Percentiles rank a stretch among this genome's conserved stretches.
Evolutionary conservation across 78 protist species (phyloP).

Genomic region (Dictyostelium intermedium): DNA sequence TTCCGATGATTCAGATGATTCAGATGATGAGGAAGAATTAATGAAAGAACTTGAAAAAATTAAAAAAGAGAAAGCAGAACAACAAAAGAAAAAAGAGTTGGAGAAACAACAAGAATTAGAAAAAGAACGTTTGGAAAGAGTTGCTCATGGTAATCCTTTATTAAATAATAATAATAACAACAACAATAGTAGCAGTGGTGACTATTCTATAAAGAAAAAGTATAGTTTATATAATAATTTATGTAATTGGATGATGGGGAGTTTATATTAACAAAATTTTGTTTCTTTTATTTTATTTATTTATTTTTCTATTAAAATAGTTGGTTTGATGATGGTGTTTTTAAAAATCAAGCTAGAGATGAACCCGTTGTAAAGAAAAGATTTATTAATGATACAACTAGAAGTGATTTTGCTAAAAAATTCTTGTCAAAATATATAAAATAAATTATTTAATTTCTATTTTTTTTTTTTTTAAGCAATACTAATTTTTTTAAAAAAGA

Average conservation of each 20-base stretch:
- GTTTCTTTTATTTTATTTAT: background rate
- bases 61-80: conserved; percentile 62
- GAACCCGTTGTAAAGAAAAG: conserved; percentile 68
- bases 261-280: too few relatives aligned
- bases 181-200: background rate
- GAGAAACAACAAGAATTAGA: conserved; percentile 15
- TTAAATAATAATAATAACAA: conserved; percentile 25
- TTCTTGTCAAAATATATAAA: conserved; percentile 48
- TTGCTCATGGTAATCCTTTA: conserved; percentile 44
- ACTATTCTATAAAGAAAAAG: conserved; percentile 63
- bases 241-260: too few relatives aligned
- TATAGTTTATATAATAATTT: too few relatives aligned
- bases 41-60: conserved; percentile 65
- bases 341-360: conserved; percentile 74
- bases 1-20: conserved; percentile 19
- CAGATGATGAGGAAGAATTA: conserved; percentile 70
- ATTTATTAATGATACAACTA: conserved; percentile 74
- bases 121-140: conserved; percentile 25
- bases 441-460: background rate
- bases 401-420: conserved; percentile 71
- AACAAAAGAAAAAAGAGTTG: conserved; percentile 39
- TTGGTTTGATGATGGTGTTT: conserved; percentile 66
- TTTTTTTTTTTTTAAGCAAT: too few relatives aligned
- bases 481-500: background rate
- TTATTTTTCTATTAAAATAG: background rate